Percentiles rank a stretch among this genome's conserved stretches.
These are phyloP conservation scores for Mycena capillaripes DNA, from an alignment of 768 basidiomycete species.

Conservation along the genomic window DNA sequence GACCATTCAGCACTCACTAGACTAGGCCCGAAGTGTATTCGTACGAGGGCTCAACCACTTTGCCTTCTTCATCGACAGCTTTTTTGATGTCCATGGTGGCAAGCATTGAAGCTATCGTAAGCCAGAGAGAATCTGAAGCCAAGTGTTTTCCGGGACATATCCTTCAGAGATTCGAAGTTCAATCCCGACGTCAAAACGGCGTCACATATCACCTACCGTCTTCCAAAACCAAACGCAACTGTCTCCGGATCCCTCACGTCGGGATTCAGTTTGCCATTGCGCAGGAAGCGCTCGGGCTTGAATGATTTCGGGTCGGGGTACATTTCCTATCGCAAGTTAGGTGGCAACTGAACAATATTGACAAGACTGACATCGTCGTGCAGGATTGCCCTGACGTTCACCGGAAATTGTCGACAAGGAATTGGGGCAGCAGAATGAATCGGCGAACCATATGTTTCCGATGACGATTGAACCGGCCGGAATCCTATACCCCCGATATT, in stretches of 20 bases:
- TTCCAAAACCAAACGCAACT: conserved; percentile 27
- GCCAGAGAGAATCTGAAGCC: conserved; percentile 15
- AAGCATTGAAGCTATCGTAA: conserved; percentile 17
- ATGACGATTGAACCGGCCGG: conserved; percentile 47
- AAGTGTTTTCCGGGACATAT: conserved; percentile 36
- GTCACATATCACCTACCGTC: neutral
- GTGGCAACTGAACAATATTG: conserved; percentile 11
- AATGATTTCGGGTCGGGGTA: conserved; percentile 48
- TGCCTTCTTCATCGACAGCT: conserved; percentile 11
- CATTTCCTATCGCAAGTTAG: conserved; percentile 10
- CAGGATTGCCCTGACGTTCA: conserved; percentile 24
- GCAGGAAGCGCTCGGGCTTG: conserved; percentile 47
- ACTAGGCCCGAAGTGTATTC: conserved; percentile 11
- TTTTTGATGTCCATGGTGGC: conserved; percentile 26
- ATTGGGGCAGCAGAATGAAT: neutral
- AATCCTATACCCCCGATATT: conserved; percentile 46
- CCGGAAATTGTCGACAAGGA: too few species aligned
- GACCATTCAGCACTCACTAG: neutral
- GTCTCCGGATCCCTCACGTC: neutral
- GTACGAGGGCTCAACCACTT: conserved; percentile 43
- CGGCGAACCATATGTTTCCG: conserved; percentile 44
- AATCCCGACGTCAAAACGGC: neutral
- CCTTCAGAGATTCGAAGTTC: conserved; percentile 22
- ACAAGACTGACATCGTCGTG: conserved; percentile 22
- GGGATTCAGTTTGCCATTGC: conserved; percentile 23